Conservation (phyloP, 2,329 filamentous ascomycete species). For the Cryphonectria radicalis region DNA sequence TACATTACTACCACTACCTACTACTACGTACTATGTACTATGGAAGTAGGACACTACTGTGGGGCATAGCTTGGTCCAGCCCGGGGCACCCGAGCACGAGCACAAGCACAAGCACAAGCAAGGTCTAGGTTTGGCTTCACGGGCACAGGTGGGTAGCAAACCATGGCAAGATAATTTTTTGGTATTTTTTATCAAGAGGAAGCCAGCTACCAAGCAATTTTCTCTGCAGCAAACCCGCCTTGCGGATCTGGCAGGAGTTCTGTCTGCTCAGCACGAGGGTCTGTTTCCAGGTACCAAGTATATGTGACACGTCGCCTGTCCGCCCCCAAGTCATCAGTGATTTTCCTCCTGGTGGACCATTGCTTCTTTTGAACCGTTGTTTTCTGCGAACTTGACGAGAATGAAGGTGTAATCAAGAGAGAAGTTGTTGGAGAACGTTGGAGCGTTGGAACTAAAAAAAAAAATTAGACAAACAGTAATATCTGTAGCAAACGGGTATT, state of each 20-base stretch:
- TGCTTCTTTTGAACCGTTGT: not conserved
- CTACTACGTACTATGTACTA: not conserved
- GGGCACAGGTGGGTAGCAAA: not conserved
- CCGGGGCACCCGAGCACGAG: not conserved
- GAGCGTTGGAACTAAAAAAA: not conserved
- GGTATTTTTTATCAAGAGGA: not conserved
- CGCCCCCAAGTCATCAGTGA: not conserved
- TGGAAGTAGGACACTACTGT: not conserved
- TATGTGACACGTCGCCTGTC: not conserved
- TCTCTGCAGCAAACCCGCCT: not conserved
- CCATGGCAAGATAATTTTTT: not conserved
- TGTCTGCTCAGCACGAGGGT: not conserved
- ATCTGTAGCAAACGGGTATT: no score
- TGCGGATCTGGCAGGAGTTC: not conserved
- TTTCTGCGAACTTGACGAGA: not conserved
- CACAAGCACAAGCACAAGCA: not conserved
- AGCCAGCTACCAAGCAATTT: not conserved
- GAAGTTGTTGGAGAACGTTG: not conserved
- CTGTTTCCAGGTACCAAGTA: not conserved
- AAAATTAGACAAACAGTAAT: not conserved
- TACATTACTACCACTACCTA: not conserved
- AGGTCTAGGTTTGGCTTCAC: not conserved
- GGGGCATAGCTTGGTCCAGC: constrained; percentile 2
- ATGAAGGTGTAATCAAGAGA: not conserved
- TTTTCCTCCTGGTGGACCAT: not conserved